A percentile compares a stretch with the other conserved stretches of the same genome.
Evolutionary conservation across 345 rosid species (phyloP).

Genomic region (Eutrema yunnanense): DNA sequence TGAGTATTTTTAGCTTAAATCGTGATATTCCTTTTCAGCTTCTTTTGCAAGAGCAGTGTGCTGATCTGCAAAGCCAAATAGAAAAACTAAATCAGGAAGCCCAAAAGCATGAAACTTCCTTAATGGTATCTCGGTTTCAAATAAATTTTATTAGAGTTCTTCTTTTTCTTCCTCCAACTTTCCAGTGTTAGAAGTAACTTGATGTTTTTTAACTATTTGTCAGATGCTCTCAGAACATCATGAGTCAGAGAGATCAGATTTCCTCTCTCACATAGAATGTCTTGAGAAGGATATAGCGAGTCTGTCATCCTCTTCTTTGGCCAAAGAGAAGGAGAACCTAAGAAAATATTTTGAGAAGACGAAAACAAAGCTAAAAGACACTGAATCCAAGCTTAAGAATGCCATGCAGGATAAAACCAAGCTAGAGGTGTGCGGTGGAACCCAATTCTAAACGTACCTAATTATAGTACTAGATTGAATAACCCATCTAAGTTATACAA

Average conservation of each 20-base stretch:
- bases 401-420: slow-evolving; percentile 89
- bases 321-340: slow-evolving; percentile 69
- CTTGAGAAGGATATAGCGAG: slow-evolving; percentile 66
- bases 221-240: slow-evolving; percentile 56
- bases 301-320: slow-evolving; percentile 57
- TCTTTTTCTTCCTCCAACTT: not conserved
- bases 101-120: slow-evolving; percentile 41
- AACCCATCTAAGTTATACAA: not conserved
- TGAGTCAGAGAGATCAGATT: slow-evolving; percentile 47
- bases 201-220: slow-evolving; percentile 14
- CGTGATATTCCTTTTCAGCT: slow-evolving; percentile 40
- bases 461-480: not conserved
- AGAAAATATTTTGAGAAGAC: slow-evolving; percentile 86
- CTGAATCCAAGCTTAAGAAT: slow-evolving; percentile 78
- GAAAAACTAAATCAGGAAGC: slow-evolving; percentile 42
- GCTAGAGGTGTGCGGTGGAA: slow-evolving; percentile 58
- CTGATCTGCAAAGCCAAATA: slow-evolving; percentile 47
- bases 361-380: slow-evolving; percentile 71
- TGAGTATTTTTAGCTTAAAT: not conserved
- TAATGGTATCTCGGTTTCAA: slow-evolving; percentile 34
- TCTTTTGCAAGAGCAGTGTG: slow-evolving; percentile 37
- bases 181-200: not conserved
- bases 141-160: not conserved
- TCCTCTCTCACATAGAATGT: slow-evolving; percentile 49
- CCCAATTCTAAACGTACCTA: not conserved